Conservation (phyloP, 257 asterid species). For the Verbena officinalis region DNA sequence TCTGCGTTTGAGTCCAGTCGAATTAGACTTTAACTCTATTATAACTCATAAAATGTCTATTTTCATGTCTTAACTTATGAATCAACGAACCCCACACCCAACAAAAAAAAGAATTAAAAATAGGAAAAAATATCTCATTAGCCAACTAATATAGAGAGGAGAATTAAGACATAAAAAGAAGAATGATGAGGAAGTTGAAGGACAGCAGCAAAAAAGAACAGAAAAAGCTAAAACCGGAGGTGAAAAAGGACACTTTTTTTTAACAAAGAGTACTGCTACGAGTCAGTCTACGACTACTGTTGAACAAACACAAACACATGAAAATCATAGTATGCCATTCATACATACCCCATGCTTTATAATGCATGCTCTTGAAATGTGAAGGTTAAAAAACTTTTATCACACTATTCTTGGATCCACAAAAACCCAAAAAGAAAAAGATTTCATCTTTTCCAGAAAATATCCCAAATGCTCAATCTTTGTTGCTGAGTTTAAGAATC, state of each 20-base stretch:
- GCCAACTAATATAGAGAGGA: slow-evolving; percentile 26
- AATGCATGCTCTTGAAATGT: slow-evolving; percentile 38
- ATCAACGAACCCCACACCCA: neutral
- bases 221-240: slow-evolving; percentile 37
- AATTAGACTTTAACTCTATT: too few species aligned
- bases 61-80: neutral
- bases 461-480: slow-evolving; percentile 1
- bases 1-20: too few species aligned
- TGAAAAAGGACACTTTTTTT: slow-evolving; percentile 20
- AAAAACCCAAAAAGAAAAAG: slow-evolving; percentile 1
- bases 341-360: slow-evolving; percentile 42
- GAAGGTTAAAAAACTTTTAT: slow-evolving; percentile 27
- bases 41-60: too few species aligned
- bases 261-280: neutral
- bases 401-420: slow-evolving; percentile 42
- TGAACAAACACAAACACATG: slow-evolving; percentile 29
- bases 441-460: neutral
- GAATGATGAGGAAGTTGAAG: slow-evolving; percentile 43
- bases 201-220: slow-evolving; percentile 41
- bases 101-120: neutral
- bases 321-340: slow-evolving; percentile 31
- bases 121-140: neutral
- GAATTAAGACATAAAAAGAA: slow-evolving; percentile 26
- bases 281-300: slow-evolving; percentile 8
- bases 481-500: too few species aligned